A percentile compares a stretch with the other conserved stretches of the same genome.
phyloP scores from a whole-genome alignment of 139 green algal species.

The Volvox africanus region DNA sequence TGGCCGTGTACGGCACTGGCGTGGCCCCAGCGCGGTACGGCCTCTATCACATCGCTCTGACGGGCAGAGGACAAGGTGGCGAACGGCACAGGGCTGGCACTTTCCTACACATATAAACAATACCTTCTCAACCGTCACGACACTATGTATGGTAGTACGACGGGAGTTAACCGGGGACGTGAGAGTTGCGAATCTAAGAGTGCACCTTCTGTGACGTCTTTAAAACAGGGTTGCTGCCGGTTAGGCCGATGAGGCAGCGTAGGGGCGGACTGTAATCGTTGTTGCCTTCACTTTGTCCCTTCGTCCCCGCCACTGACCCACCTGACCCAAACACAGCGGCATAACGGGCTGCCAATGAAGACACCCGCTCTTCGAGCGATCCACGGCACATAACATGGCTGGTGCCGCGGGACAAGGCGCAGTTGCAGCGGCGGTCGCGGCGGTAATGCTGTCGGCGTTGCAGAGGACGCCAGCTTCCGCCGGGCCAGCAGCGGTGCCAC shows the following conservation, averaged over 20 bases:
- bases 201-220: too few relatives aligned
- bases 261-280: too few relatives aligned
- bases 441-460: not conserved
- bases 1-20: slow-evolving; percentile 10
- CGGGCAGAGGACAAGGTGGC: not conserved
- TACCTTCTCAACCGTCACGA: too few relatives aligned
- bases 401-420: not conserved
- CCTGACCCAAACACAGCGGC: not conserved
- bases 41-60: not conserved
- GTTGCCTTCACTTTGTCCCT: too few relatives aligned
- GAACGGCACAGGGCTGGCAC: too few relatives aligned
- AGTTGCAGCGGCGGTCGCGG: not conserved
- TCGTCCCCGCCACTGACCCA: not conserved
- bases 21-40: slow-evolving; percentile 60
- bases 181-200: too few relatives aligned
- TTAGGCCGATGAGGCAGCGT: too few relatives aligned
- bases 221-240: too few relatives aligned
- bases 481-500: not conserved
- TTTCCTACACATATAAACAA: too few relatives aligned
- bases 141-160: too few relatives aligned
- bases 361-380: not conserved
- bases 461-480: not conserved
- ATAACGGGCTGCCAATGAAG: not conserved
- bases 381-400: not conserved
- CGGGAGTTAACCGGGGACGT: too few relatives aligned